These are phyloP conservation scores for Wickerhamiella kurtzmanii DNA, from an alignment of 805 yeast species.

Conservation along the genomic window DNA sequence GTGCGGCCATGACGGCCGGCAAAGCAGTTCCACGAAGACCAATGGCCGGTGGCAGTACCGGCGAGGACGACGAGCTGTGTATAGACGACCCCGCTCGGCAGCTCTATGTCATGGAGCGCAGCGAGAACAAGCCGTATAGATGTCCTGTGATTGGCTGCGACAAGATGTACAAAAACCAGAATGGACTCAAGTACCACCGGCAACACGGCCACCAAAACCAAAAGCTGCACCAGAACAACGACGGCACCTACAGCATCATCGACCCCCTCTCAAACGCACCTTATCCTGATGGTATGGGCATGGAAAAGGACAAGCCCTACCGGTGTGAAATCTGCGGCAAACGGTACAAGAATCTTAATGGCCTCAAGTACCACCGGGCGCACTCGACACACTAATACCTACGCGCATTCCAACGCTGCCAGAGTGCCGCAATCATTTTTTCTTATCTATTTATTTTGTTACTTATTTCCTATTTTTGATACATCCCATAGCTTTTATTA, in stretches of 20 bases:
- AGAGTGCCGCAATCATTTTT: not conserved
- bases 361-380: constrained; percentile 92
- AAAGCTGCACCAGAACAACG: constrained; percentile 76
- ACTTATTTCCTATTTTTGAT: not conserved
- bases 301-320: constrained; percentile 96
- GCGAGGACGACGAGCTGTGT: constrained; percentile 55
- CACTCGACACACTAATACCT: constrained; percentile 75
- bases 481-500: not conserved
- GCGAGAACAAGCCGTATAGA: constrained; percentile 86
- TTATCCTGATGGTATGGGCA: constrained; percentile 82
- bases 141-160: constrained; percentile 98
- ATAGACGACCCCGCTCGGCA: constrained; percentile 96
- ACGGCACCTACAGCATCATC: constrained; percentile 82
- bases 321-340: constrained; percentile 98
- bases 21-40: not conserved
- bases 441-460: constrained; percentile 1
- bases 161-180: constrained; percentile 93
- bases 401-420: too few relatives aligned
- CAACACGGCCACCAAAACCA: constrained; percentile 96
- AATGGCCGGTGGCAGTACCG: constrained; percentile 12
- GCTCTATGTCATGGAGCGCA: constrained; percentile 79
- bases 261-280: constrained; percentile 76
- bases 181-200: constrained; percentile 90
- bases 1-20: too few relatives aligned
- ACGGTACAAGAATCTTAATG: constrained; percentile 89